These are phyloP conservation scores for Podospora australis DNA, from an alignment of 495 filamentous ascomycete genomes.

Conservation along the genomic window DNA sequence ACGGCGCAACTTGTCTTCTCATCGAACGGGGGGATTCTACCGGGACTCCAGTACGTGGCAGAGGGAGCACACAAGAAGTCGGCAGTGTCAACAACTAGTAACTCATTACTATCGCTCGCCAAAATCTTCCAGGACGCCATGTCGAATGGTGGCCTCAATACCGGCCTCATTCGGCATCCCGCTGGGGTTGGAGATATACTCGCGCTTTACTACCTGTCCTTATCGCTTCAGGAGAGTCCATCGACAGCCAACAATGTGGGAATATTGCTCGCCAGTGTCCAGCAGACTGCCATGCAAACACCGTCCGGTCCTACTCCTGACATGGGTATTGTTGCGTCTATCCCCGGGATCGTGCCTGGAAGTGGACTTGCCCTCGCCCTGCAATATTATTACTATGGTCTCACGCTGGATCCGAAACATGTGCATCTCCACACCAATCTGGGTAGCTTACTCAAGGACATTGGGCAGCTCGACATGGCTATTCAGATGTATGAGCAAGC, in stretches of 20 bases:
- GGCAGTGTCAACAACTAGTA: constrained; percentile 89
- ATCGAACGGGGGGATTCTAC: constrained; percentile 63
- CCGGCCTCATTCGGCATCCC: constrained; percentile 52
- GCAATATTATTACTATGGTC: constrained; percentile 90
- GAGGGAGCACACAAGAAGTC: constrained; percentile 69
- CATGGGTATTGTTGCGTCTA: constrained; percentile 37
- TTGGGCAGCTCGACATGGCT: constrained; percentile 83
- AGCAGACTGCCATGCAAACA: constrained; percentile 59
- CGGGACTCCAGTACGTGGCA: constrained; percentile 70
- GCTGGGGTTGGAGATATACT: constrained; percentile 88
- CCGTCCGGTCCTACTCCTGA: constrained; percentile 23
- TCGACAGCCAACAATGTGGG: constrained; percentile 99
- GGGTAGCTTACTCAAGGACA: constrained; percentile 92
- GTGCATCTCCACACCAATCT: constrained; percentile 98
- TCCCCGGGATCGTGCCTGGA: constrained; percentile 77
- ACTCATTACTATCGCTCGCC: constrained; percentile 86
- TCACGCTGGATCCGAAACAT: constrained; percentile 78
- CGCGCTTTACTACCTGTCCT: constrained; percentile 90
- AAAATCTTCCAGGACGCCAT: constrained; percentile 99
- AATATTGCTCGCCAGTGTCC: constrained; percentile 89
- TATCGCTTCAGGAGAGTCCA: constrained; percentile 91
- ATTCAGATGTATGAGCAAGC: constrained; percentile 98
- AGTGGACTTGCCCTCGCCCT: constrained; percentile 85
- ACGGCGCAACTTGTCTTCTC: constrained; percentile 83
- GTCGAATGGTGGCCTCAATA: constrained; percentile 62